Conservation (phyloP, 163 green algal species). For the Chlamydomonas reinhardtii region DNA sequence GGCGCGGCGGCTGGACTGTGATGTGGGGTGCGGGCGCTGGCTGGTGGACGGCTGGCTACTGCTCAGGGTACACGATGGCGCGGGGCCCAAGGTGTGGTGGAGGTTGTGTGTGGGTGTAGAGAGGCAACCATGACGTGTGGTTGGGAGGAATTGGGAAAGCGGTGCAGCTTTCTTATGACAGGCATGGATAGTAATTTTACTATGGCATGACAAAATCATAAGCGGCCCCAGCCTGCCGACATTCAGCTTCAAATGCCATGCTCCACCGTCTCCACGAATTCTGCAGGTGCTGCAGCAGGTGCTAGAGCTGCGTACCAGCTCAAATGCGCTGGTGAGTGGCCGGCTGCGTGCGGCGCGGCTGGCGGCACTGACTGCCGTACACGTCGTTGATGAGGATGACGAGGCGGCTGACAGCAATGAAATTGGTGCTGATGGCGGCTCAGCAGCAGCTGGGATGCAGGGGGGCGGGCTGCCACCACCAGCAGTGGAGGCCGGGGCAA, state of each 20-base stretch:
- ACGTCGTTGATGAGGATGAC: background rate
- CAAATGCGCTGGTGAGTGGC: background rate
- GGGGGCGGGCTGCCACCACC: no score
- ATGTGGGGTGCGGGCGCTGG: conserved; percentile 15
- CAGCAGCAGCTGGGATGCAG: no score
- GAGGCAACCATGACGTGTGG: no score
- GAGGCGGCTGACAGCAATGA: background rate
- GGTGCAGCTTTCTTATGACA: no score
- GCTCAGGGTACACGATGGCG: conserved; percentile 55
- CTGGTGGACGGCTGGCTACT: conserved; percentile 66
- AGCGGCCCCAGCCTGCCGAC: no score
- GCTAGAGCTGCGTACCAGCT: background rate
- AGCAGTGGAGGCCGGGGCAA: background rate
- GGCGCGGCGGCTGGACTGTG: conserved; percentile 26
- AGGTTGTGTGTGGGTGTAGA: no score
- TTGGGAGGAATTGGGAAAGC: no score
- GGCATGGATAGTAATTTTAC: no score
- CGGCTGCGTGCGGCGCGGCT: conserved; percentile 27
- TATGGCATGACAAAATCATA: no score
- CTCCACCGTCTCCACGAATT: no score
- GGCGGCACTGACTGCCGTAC: conserved; percentile 21
- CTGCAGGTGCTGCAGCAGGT: conserved; percentile 48
- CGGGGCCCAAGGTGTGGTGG: conserved; percentile 40
- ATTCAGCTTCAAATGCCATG: no score
- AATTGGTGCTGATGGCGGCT: background rate